A percentile compares a stretch with the other conserved stretches of the same genome.
Conservation (phyloP, 345 rosid species). For the Mercurialis annua region DNA sequence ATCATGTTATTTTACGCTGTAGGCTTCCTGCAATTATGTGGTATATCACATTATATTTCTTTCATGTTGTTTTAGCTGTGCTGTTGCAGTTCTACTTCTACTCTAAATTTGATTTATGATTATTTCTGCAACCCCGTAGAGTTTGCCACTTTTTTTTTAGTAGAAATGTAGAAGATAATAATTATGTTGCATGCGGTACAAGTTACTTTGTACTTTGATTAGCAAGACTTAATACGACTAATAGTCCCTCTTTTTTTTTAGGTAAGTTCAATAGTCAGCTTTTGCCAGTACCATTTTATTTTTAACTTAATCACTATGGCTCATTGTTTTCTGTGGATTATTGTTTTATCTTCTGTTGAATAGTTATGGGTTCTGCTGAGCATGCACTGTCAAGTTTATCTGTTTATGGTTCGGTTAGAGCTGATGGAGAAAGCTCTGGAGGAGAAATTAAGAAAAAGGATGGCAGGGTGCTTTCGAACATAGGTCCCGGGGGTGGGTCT, state of each 20-base stretch:
- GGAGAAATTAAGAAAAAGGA: constrained; percentile 38
- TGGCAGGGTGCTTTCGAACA: constrained; percentile 30
- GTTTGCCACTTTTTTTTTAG: neutral
- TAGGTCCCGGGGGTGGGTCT: constrained; percentile 92
- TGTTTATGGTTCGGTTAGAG: constrained; percentile 65
- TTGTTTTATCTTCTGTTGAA: constrained; percentile 25
- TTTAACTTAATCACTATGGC: neutral
- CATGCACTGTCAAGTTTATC: constrained; percentile 76
- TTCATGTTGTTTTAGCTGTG: neutral
- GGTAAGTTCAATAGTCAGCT: neutral
- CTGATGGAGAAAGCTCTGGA: constrained; percentile 81
- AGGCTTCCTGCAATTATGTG: neutral
- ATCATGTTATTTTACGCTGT: neutral
- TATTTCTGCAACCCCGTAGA: neutral
- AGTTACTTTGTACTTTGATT: constrained; percentile 2
- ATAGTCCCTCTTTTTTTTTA: neutral
- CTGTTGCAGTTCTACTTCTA: neutral
- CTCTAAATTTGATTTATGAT: neutral
- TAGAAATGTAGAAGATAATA: neutral
- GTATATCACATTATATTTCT: neutral
- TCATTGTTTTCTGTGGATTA: neutral
- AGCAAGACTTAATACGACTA: neutral
- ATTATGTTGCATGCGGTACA: neutral
- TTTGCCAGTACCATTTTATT: neutral
- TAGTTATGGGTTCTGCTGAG: constrained; percentile 93